A percentile compares a stretch with the other conserved stretches of the same genome.
Evolutionary conservation across 2,329 filamentous ascomycete species (phyloP).

Genomic region (Epichloe sylvatica): DNA sequence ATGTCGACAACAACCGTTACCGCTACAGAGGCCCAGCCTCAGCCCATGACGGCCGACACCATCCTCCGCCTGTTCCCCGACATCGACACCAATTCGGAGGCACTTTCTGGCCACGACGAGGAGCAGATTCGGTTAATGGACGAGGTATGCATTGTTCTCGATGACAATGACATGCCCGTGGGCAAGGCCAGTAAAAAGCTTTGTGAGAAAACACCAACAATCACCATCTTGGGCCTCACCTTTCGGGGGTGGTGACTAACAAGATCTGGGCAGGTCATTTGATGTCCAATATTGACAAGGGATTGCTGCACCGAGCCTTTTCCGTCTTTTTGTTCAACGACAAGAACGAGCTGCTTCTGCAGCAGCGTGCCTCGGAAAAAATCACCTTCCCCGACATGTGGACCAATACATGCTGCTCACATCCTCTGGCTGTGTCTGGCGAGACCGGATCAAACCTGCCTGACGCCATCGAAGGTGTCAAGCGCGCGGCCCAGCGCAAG

Average conservation of each 20-base stretch:
- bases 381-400: slow-evolving; percentile 99
- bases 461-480: slow-evolving; percentile 71
- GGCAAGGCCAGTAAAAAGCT: slow-evolving; percentile 96
- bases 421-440: slow-evolving; percentile 78
- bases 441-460: slow-evolving; percentile 77
- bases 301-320: slow-evolving; percentile 91
- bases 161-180: slow-evolving; percentile 83
- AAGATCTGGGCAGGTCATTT: slow-evolving; percentile 57
- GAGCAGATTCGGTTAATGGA: slow-evolving; percentile 98
- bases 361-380: slow-evolving; percentile 95
- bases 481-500: slow-evolving; percentile 85
- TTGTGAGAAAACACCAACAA: slow-evolving; percentile 45
- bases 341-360: slow-evolving; percentile 79
- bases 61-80: slow-evolving; percentile 84
- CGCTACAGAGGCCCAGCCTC: slow-evolving; percentile 29
- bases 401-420: slow-evolving; percentile 99
- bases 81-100: slow-evolving; percentile 54
- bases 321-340: slow-evolving; percentile 97
- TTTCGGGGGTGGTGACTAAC: background rate
- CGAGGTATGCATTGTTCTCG: slow-evolving; percentile 93
- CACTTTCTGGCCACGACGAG: slow-evolving; percentile 83
- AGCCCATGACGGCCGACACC: slow-evolving; percentile 68
- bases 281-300: slow-evolving; percentile 97
- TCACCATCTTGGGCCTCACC: background rate
- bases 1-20: slow-evolving; percentile 25